These are phyloP conservation scores for Collybia sordida DNA, from an alignment of 768 basidiomycete genomes.

Conservation along the genomic window DNA sequence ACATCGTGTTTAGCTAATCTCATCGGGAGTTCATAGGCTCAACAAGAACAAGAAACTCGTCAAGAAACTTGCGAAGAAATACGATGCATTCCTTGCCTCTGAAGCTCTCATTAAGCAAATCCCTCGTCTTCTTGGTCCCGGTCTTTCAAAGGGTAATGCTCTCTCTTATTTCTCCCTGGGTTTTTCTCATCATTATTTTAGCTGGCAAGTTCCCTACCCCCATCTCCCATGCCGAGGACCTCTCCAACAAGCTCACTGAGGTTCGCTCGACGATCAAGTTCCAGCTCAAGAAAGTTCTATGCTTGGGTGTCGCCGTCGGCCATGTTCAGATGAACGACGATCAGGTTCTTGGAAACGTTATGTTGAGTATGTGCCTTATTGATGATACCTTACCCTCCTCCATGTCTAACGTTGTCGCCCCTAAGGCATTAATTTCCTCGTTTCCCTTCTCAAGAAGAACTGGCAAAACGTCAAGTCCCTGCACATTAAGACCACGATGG, in stretches of 20 bases:
- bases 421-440: constrained; percentile 97
- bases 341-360: constrained; percentile 95
- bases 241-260: constrained; percentile 87
- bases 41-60: constrained; percentile 99
- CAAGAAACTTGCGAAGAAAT: constrained; percentile 99
- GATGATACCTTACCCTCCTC: background rate
- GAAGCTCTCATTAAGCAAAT: constrained; percentile 99
- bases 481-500: constrained; percentile 99
- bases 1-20: background rate
- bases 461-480: constrained; percentile 99
- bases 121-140: constrained; percentile 98
- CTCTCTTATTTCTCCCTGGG: background rate
- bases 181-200: constrained; percentile 21
- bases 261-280: constrained; percentile 99
- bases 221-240: constrained; percentile 88
- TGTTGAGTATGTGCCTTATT: constrained; percentile 69
- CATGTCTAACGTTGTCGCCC: constrained; percentile 5
- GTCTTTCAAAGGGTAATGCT: constrained; percentile 90
- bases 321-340: constrained; percentile 98
- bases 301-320: constrained; percentile 97
- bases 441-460: constrained; percentile 99
- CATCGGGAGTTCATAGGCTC: constrained; percentile 49
- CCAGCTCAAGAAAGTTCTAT: constrained; percentile 99
- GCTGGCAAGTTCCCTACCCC: constrained; percentile 99
- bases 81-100: constrained; percentile 97